Evolutionary conservation across 2,329 filamentous ascomycete species (phyloP).

Genomic region (Mycocentrospora acerina): DNA sequence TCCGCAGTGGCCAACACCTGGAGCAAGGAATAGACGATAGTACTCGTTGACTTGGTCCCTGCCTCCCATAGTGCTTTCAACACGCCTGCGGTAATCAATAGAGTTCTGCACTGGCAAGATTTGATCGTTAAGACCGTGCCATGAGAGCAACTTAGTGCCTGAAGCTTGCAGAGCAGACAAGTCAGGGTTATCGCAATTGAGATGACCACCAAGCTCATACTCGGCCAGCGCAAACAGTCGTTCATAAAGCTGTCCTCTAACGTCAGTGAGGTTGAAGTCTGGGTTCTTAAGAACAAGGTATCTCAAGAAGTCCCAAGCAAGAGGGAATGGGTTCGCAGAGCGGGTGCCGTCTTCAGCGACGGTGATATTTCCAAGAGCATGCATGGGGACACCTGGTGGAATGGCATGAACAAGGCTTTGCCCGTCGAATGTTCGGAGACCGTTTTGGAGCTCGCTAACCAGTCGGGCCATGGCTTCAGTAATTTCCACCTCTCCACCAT

Average conservation of each 20-base stretch:
- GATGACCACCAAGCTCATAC: constrained; percentile 9
- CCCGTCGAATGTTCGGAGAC: constrained; percentile 1
- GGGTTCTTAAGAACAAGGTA: too few relatives aligned
- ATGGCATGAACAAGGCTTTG: constrained; percentile 3
- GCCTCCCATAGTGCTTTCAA: constrained; percentile 15
- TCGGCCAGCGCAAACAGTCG: constrained; percentile 11
- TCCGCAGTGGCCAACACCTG: constrained; percentile 30
- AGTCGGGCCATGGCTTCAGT: constrained; percentile 12
- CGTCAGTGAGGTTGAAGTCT: constrained; percentile 9
- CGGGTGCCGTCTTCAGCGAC: not conserved
- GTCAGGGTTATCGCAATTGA: constrained; percentile 15
- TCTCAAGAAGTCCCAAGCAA: constrained; percentile 2
- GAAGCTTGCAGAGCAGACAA: constrained; percentile 16
- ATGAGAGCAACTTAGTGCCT: constrained; percentile 25
- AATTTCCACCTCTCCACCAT: constrained; percentile 7
- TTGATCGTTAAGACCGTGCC: constrained; percentile 23
- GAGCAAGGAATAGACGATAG: constrained; percentile 35
- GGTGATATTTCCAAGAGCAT: constrained; percentile 1
- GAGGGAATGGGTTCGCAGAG: constrained; percentile 2
- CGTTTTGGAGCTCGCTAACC: constrained; percentile 1
- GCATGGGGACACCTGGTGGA: not conserved
- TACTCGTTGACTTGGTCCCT: constrained; percentile 12
- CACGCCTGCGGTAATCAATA: constrained; percentile 10
- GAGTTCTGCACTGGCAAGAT: constrained; percentile 13
- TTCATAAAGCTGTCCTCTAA: constrained; percentile 9